These are phyloP conservation scores for Malassezia psittaci DNA, from an alignment of 1,284 basidiomycete species.

Conservation along the genomic window DNA sequence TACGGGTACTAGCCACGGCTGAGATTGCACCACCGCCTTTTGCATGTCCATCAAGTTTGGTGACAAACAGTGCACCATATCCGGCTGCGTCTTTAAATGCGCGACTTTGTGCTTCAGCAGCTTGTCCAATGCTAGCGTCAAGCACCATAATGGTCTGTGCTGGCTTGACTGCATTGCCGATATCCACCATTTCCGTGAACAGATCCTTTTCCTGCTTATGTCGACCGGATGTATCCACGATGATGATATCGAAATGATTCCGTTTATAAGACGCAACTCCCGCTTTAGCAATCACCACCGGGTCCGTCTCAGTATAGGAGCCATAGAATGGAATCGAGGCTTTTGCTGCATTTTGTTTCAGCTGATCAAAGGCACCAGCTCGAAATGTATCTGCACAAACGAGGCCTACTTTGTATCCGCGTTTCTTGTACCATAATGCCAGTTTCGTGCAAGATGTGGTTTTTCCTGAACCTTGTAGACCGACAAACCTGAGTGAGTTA, in stretches of 20 bases:
- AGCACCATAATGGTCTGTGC: conserved; percentile 52
- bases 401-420: conserved; percentile 93
- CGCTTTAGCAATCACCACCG: conserved; percentile 82
- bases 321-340: conserved; percentile 99
- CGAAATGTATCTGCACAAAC: conserved; percentile 99
- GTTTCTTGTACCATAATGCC: conserved; percentile 91
- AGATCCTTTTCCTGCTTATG: conserved; percentile 96
- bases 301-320: conserved; percentile 96
- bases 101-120: conserved; percentile 84
- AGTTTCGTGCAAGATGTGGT: conserved; percentile 71
- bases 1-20: conserved; percentile 93
- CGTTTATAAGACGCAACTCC: conserved; percentile 96
- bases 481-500: conserved; percentile 27
- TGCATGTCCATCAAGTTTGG: conserved; percentile 98
- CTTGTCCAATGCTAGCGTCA: conserved; percentile 63
- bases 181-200: conserved; percentile 97
- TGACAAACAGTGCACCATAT: conserved; percentile 98
- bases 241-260: conserved; percentile 95
- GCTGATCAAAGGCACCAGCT: conserved; percentile 95
- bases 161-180: conserved; percentile 80
- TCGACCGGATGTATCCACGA: conserved; percentile 93
- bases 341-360: conserved; percentile 83
- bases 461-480: conserved; percentile 78
- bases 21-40: conserved; percentile 99
- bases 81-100: conserved; percentile 97